Evolutionary conservation across 2,329 filamentous ascomycete species (phyloP), one percentile per base, ranked within the genome.

Genomic region (Calonectria pseudoreteaudii): DNA sequence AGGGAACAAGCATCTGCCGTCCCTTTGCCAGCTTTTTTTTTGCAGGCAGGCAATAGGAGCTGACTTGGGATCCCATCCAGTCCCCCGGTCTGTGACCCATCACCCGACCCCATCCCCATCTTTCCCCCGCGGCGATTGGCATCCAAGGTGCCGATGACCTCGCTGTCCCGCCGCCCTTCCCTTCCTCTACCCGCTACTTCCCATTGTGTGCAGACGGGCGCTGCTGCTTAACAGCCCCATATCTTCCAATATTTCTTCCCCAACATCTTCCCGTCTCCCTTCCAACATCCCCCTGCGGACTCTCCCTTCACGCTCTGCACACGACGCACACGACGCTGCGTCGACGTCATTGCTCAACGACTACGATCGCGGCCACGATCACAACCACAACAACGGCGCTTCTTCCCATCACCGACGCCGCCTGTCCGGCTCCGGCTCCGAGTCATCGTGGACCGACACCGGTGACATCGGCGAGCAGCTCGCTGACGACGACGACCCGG

Each of bases 381-480:
- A 83, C 82, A 83, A 83, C 81, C 82, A 83, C 75, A 91, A 85
- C 82, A 84, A 84, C 83, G 90, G 88, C 78, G 72, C 70, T 71
- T 71, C 58, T 47, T 91, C 90, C 68, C 56, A 64, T 62, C 71
- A 72, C 67, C 75, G 72, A 52, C 79, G 72, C 66, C 79, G 72
- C 53, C 85, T 82, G 79, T 85, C 84, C 78, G 85, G 86, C 81
- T 90, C 89, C 81, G 89, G 88, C 81, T 94, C 94, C 85, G 87
- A 88, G 76, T 95, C 93, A 73, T 92, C 94, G 80, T 98, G 95
- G 95, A 96, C 94, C 83, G 95, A 98, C 85, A 98, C 96, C 56
- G 96, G 95, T 82, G 97, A 98, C 86, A 91, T 98, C 81, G 95
- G 95, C 82, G 96, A 98, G 87, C 96, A 97, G 89, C 90, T 96